Base-by-base conservation (phyloP, 345 rosid genomes). In the Chamaenerion angustifolium region DNA sequence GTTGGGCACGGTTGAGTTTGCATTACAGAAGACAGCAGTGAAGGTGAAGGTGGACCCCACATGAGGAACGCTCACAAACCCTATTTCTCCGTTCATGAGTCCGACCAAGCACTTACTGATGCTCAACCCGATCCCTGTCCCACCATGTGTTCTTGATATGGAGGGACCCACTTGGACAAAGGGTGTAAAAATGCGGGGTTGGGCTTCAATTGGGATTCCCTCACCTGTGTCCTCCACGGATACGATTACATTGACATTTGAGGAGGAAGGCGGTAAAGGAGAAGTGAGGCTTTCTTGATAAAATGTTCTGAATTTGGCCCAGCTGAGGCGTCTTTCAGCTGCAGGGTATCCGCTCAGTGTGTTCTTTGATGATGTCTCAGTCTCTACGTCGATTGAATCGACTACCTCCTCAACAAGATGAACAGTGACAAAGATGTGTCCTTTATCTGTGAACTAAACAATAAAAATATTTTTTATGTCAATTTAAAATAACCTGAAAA, bases 61-160 rank as follows among this genome's bases (percentile, higher is more conserved):
- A 58, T 75, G 75, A 10, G 85, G 96, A 51, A 64, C 62, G 66
- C 95, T 92, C 43, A 70, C 83, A 52, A 92, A 92, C 56, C 93
- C 95, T 42, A 86, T 82, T 51, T 92, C 93, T 44, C 98, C 98
- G 60, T 75, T 76, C 98, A 90, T 90, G 53, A 82, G 86, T 54
- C 76, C 71, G 56, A 86, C 98, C 68, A 90, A 70, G 65, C 78
- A 79, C 72, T 90, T 90, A 80, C 95, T 86, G 70, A 90, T 90
- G 79, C 98, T 90, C 40, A 90, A 82, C 37, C 98, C 98, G 56
- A 90, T 90, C 10, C 98, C 95, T 2, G 98, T 90, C 56, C 98
- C 98, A 23, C 98, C 98, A 41, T 78, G 88, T 4, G 79, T 82
- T 52, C 95, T 69, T 10, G 98, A 90, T 49, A 80, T 83, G 31